These are phyloP conservation scores for Boletus barrowsii DNA, from an alignment of 768 basidiomycete genomes.

Conservation along the genomic window DNA sequence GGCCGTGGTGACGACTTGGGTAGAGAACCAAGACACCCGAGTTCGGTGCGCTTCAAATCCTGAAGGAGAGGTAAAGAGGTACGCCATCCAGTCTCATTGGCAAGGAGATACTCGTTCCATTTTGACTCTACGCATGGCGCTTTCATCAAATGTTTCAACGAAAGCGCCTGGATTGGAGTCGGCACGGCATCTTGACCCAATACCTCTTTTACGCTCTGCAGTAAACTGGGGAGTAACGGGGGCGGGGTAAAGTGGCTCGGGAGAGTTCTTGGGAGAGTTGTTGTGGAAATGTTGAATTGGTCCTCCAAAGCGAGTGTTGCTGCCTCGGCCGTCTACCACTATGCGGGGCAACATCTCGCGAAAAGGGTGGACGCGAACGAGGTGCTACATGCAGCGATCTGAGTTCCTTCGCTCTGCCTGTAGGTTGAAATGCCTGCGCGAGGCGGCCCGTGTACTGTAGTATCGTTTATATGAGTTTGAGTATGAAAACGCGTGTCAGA, in stretches of 20 bases:
- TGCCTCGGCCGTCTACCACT: slow-evolving; percentile 8
- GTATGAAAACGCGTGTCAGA: too few species aligned
- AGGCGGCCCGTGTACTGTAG: slow-evolving; percentile 23
- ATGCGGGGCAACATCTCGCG: slow-evolving; percentile 21
- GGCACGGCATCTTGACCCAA: slow-evolving; percentile 58
- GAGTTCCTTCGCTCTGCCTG: slow-evolving; percentile 23
- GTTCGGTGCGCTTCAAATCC: slow-evolving; percentile 66
- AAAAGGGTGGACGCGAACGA: slow-evolving; percentile 12
- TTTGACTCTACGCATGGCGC: slow-evolving; percentile 10
- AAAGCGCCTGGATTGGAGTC: slow-evolving; percentile 77
- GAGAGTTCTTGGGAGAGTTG: slow-evolving; percentile 25
- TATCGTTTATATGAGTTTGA: background rate
- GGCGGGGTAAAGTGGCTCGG: slow-evolving; percentile 58
- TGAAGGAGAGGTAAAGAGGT: slow-evolving; percentile 83
- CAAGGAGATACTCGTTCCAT: slow-evolving; percentile 58
- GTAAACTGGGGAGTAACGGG: slow-evolving; percentile 63
- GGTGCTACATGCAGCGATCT: slow-evolving; percentile 27
- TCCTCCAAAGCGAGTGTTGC: slow-evolving; percentile 22
- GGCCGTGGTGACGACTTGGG: slow-evolving; percentile 19
- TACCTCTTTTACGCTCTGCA: slow-evolving; percentile 52
- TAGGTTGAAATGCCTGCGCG: slow-evolving; percentile 27
- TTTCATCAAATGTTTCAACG: slow-evolving; percentile 63
- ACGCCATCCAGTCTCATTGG: slow-evolving; percentile 91
- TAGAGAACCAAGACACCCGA: slow-evolving; percentile 11
- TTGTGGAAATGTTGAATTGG: slow-evolving; percentile 37